Percentiles rank a stretch among this genome's conserved stretches.
Evolutionary conservation across 176 grass and related monocot genomes (phyloP).

Genomic region (Avena sativa): DNA sequence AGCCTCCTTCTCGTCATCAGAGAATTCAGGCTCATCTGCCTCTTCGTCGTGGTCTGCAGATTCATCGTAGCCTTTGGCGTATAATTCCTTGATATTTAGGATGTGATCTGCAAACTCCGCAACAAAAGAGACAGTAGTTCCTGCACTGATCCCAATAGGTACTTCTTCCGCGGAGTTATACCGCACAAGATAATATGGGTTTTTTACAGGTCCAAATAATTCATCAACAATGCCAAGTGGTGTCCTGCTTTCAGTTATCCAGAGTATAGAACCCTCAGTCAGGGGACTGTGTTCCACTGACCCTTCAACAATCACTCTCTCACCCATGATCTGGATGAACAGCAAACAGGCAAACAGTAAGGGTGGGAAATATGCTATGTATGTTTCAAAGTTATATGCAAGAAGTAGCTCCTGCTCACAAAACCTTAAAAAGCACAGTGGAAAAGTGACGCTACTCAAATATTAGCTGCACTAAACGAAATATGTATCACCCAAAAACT

Average conservation of each 20-base stretch:
- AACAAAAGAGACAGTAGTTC: slow-evolving; percentile 79
- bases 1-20: slow-evolving; percentile 93
- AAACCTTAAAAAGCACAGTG: slow-evolving; percentile 5
- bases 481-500: not conserved
- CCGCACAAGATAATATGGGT: slow-evolving; percentile 80
- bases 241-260: slow-evolving; percentile 78
- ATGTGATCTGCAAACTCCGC: slow-evolving; percentile 75
- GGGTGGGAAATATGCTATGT: no score
- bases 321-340: slow-evolving; percentile 67
- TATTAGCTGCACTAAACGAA: not conserved
- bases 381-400: no score
- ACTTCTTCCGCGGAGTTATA: slow-evolving; percentile 77
- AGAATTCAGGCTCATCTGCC: slow-evolving; percentile 74
- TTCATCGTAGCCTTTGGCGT: slow-evolving; percentile 82
- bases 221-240: slow-evolving; percentile 85
- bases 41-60: slow-evolving; percentile 70
- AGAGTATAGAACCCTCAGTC: slow-evolving; percentile 90
- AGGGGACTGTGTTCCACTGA: slow-evolving; percentile 80
- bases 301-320: slow-evolving; percentile 88
- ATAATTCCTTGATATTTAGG: slow-evolving; percentile 76
- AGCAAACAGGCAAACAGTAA: not conserved
- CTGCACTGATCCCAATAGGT: slow-evolving; percentile 67
- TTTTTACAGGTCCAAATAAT: slow-evolving; percentile 94
- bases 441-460: slow-evolving; percentile 28
- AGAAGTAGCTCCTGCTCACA: not conserved